Conservation (phyloP, 2,329 filamentous ascomycete species). For the Apiospora koreana region DNA sequence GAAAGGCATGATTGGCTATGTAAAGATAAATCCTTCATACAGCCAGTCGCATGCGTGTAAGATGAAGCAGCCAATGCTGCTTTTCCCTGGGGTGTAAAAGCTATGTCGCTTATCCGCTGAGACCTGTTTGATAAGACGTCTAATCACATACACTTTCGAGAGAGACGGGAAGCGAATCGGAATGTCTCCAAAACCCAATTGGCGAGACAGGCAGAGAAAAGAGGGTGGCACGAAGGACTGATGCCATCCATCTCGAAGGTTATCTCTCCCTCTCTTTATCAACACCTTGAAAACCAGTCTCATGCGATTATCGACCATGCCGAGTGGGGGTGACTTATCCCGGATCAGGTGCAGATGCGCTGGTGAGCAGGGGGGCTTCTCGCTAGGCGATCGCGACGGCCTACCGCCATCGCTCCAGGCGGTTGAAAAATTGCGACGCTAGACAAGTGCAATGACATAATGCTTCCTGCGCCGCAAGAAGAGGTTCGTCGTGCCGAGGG, state of each 20-base stretch:
- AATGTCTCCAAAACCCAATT: background rate
- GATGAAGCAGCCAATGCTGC: background rate
- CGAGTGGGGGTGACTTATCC: background rate
- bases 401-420: background rate
- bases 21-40: background rate
- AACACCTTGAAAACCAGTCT: background rate
- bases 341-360: background rate
- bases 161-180: background rate
- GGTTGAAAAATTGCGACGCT: background rate
- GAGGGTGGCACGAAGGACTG: background rate
- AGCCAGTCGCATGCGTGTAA: background rate
- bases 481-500: background rate
- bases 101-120: background rate
- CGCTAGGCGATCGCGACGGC: background rate
- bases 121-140: background rate
- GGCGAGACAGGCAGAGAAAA: background rate
- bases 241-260: background rate
- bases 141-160: background rate
- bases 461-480: background rate
- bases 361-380: background rate
- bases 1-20: slow-evolving; percentile 29
- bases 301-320: background rate
- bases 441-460: slow-evolving; percentile 1
- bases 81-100: background rate
- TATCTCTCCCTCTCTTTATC: background rate